A percentile compares a stretch with the other conserved stretches of the same genome.
Evolutionary conservation across 768 basidiomycete species (phyloP).

Genomic region (Hypholoma sublateritium): DNA sequence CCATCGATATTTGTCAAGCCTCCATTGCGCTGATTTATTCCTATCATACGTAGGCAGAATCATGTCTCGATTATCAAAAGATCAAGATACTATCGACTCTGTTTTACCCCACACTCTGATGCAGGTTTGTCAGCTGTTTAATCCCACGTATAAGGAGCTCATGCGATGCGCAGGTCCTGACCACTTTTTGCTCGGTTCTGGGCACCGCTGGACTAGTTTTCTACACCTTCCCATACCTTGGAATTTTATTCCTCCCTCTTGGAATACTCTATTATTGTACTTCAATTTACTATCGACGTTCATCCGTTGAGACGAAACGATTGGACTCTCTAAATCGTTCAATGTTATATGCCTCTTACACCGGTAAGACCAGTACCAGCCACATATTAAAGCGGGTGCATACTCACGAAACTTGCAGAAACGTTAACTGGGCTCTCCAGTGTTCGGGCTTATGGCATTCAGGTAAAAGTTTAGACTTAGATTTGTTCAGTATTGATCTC

Average conservation of each 20-base stretch:
- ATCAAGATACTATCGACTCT: conserved; percentile 58
- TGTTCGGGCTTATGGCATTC: conserved; percentile 57
- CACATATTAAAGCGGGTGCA: neutral
- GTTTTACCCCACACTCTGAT: conserved; percentile 45
- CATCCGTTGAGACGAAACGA: conserved; percentile 65
- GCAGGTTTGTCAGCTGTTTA: conserved; percentile 32
- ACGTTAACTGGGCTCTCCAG: conserved; percentile 64
- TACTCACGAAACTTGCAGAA: conserved; percentile 35
- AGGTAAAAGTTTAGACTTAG: conserved; percentile 30
- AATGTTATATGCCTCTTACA: conserved; percentile 53
- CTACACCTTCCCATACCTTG: conserved; percentile 67
- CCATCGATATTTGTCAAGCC: neutral
- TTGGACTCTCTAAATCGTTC: conserved; percentile 65
- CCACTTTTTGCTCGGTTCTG: conserved; percentile 42
- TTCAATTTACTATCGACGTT: conserved; percentile 56
- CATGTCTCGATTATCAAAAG: conserved; percentile 57
- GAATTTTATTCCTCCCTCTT: conserved; percentile 60
- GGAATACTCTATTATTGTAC: conserved; percentile 50
- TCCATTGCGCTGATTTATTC: neutral
- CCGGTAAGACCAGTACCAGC: conserved; percentile 35
- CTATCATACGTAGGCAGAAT: conserved; percentile 47
- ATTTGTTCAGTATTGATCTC: neutral
- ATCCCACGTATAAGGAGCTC: neutral
- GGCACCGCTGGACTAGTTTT: conserved; percentile 62
- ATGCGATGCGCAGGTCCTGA: conserved; percentile 35